Percentiles rank a stretch among this genome's conserved stretches.
Conservation (phyloP, 1,284 basidiomycete species). For the Thecaphora thlaspeos region DNA sequence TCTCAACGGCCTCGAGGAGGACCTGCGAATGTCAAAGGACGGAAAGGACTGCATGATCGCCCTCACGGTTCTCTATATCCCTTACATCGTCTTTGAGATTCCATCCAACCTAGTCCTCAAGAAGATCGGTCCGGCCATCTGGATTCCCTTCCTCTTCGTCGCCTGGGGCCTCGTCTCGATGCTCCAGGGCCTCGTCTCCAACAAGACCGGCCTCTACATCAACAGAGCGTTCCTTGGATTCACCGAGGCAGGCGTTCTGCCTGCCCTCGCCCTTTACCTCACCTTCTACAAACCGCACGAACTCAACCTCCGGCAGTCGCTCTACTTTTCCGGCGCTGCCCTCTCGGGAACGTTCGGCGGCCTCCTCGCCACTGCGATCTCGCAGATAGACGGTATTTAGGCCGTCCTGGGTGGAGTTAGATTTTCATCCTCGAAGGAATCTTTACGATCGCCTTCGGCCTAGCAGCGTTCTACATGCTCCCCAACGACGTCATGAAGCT, state of each 20-base stretch:
- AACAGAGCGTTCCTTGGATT: conserved; percentile 48
- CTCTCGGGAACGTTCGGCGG: conserved; percentile 48
- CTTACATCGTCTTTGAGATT: conserved; percentile 54
- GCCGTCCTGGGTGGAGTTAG: conserved; percentile 39
- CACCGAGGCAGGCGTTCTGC: conserved; percentile 42
- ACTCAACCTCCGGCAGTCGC: conserved; percentile 44
- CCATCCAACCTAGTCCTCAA: conserved; percentile 49
- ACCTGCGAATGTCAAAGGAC: conserved; percentile 23
- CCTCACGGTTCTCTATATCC: conserved; percentile 43
- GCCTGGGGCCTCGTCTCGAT: conserved; percentile 45
- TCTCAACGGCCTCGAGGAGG: conserved; percentile 31
- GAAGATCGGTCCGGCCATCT: conserved; percentile 35
- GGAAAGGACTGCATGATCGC: conserved; percentile 37
- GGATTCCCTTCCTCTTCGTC: conserved; percentile 44
- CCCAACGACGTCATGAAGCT: conserved; percentile 40
- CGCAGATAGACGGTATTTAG: conserved; percentile 31
- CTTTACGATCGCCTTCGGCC: conserved; percentile 42
- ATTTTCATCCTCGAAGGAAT: conserved; percentile 53
- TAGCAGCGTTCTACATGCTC: conserved; percentile 33
- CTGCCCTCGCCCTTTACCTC: conserved; percentile 45
- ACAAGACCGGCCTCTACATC: conserved; percentile 43
- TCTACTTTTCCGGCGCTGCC: conserved; percentile 51
- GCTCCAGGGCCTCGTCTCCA: conserved; percentile 41
- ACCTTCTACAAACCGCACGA: conserved; percentile 52
- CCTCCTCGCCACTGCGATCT: conserved; percentile 47